These are phyloP conservation scores for Stephania yunnanensis DNA, from an alignment of 164 flowering plant genomes.

Conservation along the genomic window DNA sequence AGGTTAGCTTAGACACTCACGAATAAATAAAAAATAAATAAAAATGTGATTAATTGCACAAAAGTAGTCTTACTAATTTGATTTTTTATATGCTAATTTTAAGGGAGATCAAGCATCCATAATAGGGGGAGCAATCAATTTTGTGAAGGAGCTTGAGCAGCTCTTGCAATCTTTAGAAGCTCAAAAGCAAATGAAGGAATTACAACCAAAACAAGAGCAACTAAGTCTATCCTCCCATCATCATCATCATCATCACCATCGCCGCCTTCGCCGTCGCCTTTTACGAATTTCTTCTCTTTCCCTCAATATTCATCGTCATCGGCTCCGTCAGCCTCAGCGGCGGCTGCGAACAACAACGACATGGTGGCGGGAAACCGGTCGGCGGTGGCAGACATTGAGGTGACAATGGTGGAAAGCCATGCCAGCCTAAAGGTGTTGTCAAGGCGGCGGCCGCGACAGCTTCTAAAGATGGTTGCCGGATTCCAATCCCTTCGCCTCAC, in stretches of 20 bases:
- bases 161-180: conserved; percentile 55
- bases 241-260: no score
- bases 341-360: neutral
- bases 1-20: no score
- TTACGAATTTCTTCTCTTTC: conserved; percentile 57
- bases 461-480: conserved; percentile 57
- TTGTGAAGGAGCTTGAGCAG: conserved; percentile 86
- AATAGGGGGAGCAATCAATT: conserved; percentile 85
- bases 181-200: conserved; percentile 23
- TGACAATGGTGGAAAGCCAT: conserved; percentile 84
- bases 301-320: conserved; percentile 59
- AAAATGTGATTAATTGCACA: no score
- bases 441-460: conserved; percentile 52
- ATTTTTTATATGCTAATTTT: neutral
- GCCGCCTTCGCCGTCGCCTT: conserved; percentile 22
- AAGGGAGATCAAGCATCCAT: conserved; percentile 98
- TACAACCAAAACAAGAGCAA: conserved; percentile 5
- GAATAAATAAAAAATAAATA: no score
- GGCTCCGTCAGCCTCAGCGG: conserved; percentile 18
- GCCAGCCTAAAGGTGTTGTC: conserved; percentile 70
- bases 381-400: conserved; percentile 68
- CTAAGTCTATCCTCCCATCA: neutral
- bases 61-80: no score
- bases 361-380: conserved; percentile 19
- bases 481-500: conserved; percentile 51